Evolutionary conservation across 352 stramenopile genomes (phyloP).

Genomic region (Pythium rhizo-oryzae): DNA sequence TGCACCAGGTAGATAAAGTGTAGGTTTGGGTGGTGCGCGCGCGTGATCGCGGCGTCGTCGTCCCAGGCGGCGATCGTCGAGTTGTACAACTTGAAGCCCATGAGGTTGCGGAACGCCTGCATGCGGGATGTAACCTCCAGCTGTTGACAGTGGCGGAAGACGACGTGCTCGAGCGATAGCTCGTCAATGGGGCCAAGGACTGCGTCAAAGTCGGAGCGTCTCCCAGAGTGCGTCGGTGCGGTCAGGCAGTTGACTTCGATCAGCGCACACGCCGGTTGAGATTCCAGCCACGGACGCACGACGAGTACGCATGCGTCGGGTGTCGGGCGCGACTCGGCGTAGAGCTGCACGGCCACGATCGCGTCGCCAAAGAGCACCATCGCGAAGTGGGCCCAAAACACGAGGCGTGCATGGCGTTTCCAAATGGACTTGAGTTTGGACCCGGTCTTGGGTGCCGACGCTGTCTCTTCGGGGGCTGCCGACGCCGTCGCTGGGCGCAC

Average conservation of each 20-base stretch:
- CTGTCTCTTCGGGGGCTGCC: too few relatives aligned
- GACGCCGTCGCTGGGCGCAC: background rate
- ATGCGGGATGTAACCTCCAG: constrained; percentile 38
- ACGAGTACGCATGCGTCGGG: background rate
- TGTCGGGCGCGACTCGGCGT: background rate
- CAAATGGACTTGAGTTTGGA: background rate
- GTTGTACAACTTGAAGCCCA: constrained; percentile 25
- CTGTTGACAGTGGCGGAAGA: constrained; percentile 41
- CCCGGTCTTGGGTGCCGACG: too few relatives aligned
- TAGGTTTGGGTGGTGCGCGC: background rate
- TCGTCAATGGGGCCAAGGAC: constrained; percentile 29
- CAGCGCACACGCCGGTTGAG: constrained; percentile 11
- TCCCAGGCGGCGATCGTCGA: constrained; percentile 19
- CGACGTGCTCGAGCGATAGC: constrained; percentile 27
- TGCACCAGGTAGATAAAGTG: constrained; percentile 9
- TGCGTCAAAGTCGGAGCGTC: background rate
- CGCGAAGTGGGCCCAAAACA: background rate
- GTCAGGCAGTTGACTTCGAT: constrained; percentile 20
- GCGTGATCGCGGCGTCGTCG: constrained; percentile 11
- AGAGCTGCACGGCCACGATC: constrained; percentile 5
- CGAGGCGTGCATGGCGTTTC: background rate
- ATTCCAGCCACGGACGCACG: constrained; percentile 11
- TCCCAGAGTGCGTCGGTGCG: background rate
- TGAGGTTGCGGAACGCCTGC: constrained; percentile 30
- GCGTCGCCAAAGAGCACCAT: constrained; percentile 7